phyloP scores from a whole-genome alignment of 2,329 filamentous ascomycete species.

The Teratosphaeria epicoccoides region DNA sequence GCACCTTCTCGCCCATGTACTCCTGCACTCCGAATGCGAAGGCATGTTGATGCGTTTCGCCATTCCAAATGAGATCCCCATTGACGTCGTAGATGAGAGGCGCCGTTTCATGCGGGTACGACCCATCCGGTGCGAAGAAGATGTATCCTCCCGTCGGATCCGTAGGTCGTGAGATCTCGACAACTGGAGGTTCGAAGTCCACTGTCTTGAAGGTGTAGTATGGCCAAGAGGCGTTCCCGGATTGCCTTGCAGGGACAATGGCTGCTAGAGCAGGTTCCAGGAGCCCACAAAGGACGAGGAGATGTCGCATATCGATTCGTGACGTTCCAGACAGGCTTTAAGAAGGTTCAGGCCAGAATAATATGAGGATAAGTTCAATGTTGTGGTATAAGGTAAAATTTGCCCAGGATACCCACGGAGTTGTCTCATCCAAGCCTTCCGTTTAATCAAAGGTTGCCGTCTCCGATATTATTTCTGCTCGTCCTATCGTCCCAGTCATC shows the following conservation, averaged over 20 bases:
- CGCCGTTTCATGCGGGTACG: conserved; percentile 2
- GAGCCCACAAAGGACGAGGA: too few relatives aligned
- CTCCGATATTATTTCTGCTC: background rate
- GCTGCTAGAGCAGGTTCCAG: background rate
- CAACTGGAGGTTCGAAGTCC: conserved; percentile 5
- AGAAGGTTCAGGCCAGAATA: too few relatives aligned
- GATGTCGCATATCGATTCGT: too few relatives aligned
- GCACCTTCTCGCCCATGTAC: conserved; percentile 6
- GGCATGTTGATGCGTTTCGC: conserved; percentile 4
- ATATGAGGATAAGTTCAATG: too few relatives aligned
- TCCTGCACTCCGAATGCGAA: conserved; percentile 13
- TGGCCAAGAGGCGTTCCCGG: conserved; percentile 8
- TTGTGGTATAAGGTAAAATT: background rate
- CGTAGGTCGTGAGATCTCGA: conserved; percentile 5
- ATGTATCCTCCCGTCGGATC: conserved; percentile 8
- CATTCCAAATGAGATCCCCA: conserved; percentile 14
- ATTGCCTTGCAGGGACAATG: conserved; percentile 3
- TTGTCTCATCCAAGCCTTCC: too few relatives aligned
- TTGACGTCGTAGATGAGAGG: conserved; percentile 9
- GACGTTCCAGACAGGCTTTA: too few relatives aligned
- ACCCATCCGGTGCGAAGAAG: conserved; percentile 14
- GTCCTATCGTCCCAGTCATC: too few relatives aligned
- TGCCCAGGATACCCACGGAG: background rate
- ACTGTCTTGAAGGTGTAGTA: conserved; percentile 8
- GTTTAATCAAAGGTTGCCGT: background rate